phyloP scores from a whole-genome alignment of 1,284 basidiomycete species.

The Puccinia novopanici region DNA sequence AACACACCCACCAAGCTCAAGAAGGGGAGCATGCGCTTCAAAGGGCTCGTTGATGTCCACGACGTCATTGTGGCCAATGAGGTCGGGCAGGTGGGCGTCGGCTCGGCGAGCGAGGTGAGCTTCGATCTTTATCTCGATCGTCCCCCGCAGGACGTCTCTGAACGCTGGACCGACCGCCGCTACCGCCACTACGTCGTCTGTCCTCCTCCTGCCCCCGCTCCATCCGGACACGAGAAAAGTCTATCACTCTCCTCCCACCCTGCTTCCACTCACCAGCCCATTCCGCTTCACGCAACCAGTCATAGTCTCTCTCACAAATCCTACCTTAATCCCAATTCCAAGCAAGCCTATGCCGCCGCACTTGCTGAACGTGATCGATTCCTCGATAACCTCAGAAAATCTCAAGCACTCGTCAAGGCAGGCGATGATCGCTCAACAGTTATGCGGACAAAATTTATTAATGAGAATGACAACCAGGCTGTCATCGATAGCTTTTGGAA shows the following conservation, averaged over 20 bases:
- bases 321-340: constrained; percentile 71
- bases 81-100: not conserved
- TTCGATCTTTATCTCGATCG: constrained; percentile 54
- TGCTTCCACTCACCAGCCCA: constrained; percentile 60
- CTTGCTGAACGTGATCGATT: constrained; percentile 74
- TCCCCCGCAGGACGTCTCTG: constrained; percentile 48
- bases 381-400: constrained; percentile 78
- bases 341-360: constrained; percentile 68
- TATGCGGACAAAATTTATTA: constrained; percentile 45
- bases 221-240: constrained; percentile 66
- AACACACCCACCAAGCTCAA: constrained; percentile 61
- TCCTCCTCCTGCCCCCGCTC: constrained; percentile 31
- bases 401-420: constrained; percentile 68
- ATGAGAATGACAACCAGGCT: constrained; percentile 19
- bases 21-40: constrained; percentile 79
- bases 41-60: constrained; percentile 79
- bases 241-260: constrained; percentile 79
- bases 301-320: constrained; percentile 76
- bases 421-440: constrained; percentile 49
- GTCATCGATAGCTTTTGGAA: constrained; percentile 49
- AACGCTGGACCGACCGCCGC: constrained; percentile 36
- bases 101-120: constrained; percentile 20
- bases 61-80: constrained; percentile 69
- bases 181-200: constrained; percentile 45
- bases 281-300: constrained; percentile 75